These are phyloP conservation scores for Funneliformis geosporum DNA, from an alignment of 192 early-diverging fungal species.

Conservation along the genomic window DNA sequence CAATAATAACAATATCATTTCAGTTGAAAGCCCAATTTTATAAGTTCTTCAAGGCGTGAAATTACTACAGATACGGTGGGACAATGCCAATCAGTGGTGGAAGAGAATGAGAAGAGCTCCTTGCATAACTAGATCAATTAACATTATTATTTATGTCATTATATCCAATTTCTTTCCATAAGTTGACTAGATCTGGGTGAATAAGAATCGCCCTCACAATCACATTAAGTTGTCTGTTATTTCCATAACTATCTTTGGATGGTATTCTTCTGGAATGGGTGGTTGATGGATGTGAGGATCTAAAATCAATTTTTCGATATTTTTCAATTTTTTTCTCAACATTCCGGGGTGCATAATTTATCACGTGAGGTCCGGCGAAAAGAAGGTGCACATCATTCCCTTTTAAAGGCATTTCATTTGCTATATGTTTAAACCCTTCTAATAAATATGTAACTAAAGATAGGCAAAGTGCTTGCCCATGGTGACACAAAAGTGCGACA, in stretches of 20 bases:
- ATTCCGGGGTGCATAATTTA: too few species aligned
- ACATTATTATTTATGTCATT: constrained; percentile 16
- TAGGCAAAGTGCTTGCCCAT: too few species aligned
- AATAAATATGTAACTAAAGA: too few species aligned
- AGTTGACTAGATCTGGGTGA: not conserved
- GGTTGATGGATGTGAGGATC: too few species aligned
- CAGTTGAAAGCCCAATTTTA: not conserved
- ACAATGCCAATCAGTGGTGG: not conserved
- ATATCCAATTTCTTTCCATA: constrained; percentile 3
- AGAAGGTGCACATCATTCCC: too few species aligned
- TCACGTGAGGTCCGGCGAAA: too few species aligned
- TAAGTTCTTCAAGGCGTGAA: not conserved
- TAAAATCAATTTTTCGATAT: too few species aligned
- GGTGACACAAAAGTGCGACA: too few species aligned
- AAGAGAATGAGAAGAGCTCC: constrained; percentile 11
- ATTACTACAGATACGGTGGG: not conserved
- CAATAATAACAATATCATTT: not conserved
- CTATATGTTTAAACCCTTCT: too few species aligned
- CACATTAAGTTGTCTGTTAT: constrained; percentile 13
- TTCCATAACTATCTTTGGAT: not conserved
- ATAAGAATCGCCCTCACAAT: constrained; percentile 4
- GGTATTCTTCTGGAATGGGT: too few species aligned
- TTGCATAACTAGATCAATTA: constrained; percentile 16
- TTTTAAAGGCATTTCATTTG: too few species aligned
- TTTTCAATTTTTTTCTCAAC: too few species aligned